Base-by-base conservation (phyloP, 2,329 filamentous ascomycete species). In the Canariomyces notabilis region DNA sequence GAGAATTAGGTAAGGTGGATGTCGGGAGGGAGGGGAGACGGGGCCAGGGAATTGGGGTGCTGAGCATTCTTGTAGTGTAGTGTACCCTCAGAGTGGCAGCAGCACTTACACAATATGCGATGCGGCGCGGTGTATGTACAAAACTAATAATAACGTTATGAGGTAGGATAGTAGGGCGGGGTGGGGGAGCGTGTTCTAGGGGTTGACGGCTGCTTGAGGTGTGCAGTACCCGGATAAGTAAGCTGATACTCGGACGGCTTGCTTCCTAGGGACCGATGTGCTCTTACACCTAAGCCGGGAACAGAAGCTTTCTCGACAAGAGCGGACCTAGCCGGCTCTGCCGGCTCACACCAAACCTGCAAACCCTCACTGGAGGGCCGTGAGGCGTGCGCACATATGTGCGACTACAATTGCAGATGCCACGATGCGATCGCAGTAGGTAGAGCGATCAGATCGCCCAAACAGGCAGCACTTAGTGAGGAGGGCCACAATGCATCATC, bases 1-100 rank as follows among this genome's bases (percentile, higher is more conserved):
- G 33, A 42, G 42, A 52, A 54, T 54, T 54, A 54, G 52, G 48
- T 54, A 54, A 54, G 47, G 35, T 46, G 43, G 45, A 48, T 23
- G 42, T 36, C 45, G 49, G 38, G 42, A 37, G 12, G 45, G 31
- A 44, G 47, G 38, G 48, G 40, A 19, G 20, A 19, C 34, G 34
- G 34, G n/a, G 34, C 5, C 34, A 15, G 4, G n/a, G 16, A n/a
- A 34, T 46, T 37, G 44, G 49, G 37, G 41, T 21, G 48, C 42
- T 12, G 26, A 44, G 39, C 19, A 9, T 44, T 50, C 40, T 50
- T 50, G 48, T 50, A 47, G 26, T 29, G 26, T 29, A 11, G 9
- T 29, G 26, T 29, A 9, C 26, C 26, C 21, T 37, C 41, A 38
- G 31, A 21, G 36, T 8, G 22, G 23, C 39, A 29, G 23, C 39